These are phyloP conservation scores for Brassica incana DNA, from an alignment of 345 rosid species.

Conservation along the genomic window DNA sequence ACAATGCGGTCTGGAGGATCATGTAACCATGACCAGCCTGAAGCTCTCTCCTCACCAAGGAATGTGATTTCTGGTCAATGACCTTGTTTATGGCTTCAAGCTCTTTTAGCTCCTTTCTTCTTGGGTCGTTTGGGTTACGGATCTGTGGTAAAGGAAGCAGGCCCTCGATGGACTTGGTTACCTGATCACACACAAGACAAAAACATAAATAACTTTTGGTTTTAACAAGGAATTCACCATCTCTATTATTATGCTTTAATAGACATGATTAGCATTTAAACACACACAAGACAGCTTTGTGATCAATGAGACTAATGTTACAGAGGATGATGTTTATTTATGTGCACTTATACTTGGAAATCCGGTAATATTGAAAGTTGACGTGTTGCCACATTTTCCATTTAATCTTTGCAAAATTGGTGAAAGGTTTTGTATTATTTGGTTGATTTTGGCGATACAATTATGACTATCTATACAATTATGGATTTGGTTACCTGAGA, in stretches of 20 bases:
- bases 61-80: conserved; percentile 60
- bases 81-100: conserved; percentile 54
- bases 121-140: conserved; percentile 50
- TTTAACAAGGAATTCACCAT: too few species aligned
- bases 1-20: conserved; percentile 68
- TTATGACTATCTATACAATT: too few species aligned
- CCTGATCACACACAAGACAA: conserved; percentile 48
- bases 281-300: not conserved
- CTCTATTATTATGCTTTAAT: too few species aligned
- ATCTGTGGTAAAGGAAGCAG: conserved; percentile 56
- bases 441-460: not conserved
- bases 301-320: not conserved
- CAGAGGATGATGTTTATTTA: not conserved
- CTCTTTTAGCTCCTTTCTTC: conserved; percentile 61
- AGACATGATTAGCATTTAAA: too few species aligned
- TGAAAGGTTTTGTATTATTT: not conserved
- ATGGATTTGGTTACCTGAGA: too few species aligned
- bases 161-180: conserved; percentile 64
- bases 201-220: not conserved
- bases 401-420: conserved; percentile 18
- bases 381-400: conserved; percentile 26
- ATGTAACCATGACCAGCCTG: conserved; percentile 70
- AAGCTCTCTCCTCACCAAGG: conserved; percentile 64
- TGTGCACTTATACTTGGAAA: not conserved
- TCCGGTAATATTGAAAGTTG: not conserved